Evolutionary conservation across 2,329 filamentous ascomycete genomes (phyloP).

Genomic region (Fusarium protoensiforme): DNA sequence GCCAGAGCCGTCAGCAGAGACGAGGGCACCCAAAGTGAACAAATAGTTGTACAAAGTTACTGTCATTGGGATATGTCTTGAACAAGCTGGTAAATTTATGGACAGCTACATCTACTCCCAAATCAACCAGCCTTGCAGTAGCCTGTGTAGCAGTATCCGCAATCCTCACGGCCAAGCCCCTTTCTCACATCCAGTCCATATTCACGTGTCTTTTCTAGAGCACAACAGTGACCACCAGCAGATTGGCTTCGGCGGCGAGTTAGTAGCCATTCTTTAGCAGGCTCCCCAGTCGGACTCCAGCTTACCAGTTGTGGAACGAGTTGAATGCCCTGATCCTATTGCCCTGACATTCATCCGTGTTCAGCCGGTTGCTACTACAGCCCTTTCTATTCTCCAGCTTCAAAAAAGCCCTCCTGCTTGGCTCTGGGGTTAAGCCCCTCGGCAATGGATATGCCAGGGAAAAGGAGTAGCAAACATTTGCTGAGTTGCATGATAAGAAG

Average conservation of each 20-base stretch:
- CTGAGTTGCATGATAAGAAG: neutral
- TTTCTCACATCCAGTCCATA: neutral
- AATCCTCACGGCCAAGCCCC: neutral
- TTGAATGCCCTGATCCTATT: neutral
- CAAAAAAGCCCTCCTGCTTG: neutral
- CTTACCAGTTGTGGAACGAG: constrained; percentile 1
- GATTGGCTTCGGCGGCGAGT: neutral
- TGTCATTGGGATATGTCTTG: neutral
- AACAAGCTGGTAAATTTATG: neutral
- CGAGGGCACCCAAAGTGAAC: neutral
- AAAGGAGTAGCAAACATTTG: neutral
- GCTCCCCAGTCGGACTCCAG: neutral
- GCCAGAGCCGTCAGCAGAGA: neutral
- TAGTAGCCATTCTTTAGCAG: neutral
- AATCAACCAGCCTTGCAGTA: constrained; percentile 1
- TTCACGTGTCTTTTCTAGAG: neutral
- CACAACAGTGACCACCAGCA: neutral
- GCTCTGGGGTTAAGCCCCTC: neutral
- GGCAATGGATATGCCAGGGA: neutral
- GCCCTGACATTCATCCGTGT: neutral
- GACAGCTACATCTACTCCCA: neutral
- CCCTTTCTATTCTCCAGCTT: neutral
- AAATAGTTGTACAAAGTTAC: neutral
- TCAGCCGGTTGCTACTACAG: neutral
- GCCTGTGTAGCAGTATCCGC: neutral